Conservation (phyloP, 2,329 filamentous ascomycete genomes). For the Lecanosticta acicola region DNA sequence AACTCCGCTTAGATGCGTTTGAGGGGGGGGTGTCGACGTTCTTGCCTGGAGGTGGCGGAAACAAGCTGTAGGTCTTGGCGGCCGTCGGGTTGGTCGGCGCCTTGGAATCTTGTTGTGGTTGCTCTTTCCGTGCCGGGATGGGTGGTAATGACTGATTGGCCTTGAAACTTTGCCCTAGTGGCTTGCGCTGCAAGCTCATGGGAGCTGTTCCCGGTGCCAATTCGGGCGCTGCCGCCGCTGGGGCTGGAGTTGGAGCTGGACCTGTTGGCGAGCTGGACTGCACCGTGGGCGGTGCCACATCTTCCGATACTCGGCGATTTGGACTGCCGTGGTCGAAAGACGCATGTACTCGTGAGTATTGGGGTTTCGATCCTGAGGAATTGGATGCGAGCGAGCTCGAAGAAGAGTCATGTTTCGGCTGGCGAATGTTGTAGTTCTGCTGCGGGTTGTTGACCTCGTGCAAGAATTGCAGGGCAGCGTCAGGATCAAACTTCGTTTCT, state of each 20-base stretch:
- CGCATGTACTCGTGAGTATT: neutral
- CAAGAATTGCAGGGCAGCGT: conserved; percentile 10
- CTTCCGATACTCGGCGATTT: neutral
- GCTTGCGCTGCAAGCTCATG: neutral
- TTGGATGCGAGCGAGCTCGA: conserved; percentile 16
- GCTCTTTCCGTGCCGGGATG: conserved; percentile 3
- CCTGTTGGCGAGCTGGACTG: neutral
- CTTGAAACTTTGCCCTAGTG: conserved; percentile 11
- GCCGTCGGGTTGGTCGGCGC: conserved; percentile 4
- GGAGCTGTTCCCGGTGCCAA: neutral
- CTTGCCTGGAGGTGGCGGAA: conserved; percentile 8
- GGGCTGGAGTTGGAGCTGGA: neutral
- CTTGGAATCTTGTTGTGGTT: neutral
- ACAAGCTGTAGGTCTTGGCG: conserved; percentile 5
- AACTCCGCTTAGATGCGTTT: conserved; percentile 12
- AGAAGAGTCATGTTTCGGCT: conserved; percentile 21
- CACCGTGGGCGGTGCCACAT: neutral
- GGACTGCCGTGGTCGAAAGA: neutral
- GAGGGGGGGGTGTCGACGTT: conserved; percentile 1
- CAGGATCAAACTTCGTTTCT: conserved; percentile 21
- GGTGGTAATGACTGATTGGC: conserved; percentile 16
- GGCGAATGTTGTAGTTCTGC: conserved; percentile 3
- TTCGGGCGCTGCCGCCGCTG: no score
- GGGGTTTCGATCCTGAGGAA: neutral
- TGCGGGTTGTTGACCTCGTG: conserved; percentile 4